Evolutionary conservation across 306 rosid genomes (phyloP), one percentile per base, ranked within the genome.

Genomic region (Fragaria iinumae): DNA sequence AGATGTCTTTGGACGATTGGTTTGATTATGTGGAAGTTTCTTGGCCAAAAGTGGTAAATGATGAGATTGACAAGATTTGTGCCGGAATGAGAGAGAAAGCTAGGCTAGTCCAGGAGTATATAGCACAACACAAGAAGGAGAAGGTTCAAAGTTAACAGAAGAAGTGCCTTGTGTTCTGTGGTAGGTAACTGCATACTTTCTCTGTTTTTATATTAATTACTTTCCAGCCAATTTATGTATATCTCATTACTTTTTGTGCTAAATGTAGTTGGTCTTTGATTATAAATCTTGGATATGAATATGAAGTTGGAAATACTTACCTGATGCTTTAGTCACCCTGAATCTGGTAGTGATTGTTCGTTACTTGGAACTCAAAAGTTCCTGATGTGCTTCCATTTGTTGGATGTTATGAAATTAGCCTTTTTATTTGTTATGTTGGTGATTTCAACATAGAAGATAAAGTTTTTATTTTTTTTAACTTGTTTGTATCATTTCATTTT

Each of bases 81-180:
- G 23, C 4, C 0, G 47, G 23, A 17, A 36, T 65, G 47, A 65
- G 45, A 36, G 23, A 32, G 47, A 65, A 34, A 36, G 69, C 69
- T 14, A 65, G 39, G 69, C 69, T 17, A 65, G 69, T 65, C 47
- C 69, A 65, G 47, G 69, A 65, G 69, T 36, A 34, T 36, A 65
- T 65, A 65, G 45, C 23, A 17, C 45, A 65, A 17, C 21, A 36
- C 45, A 34, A 36, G 47, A 65, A 36, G 23, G 69, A 36, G 13
- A 65, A 34, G 45, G 23, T 2, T 65, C 69, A 65, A 16, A 20
- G 69, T 7, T 34, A 65, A 5, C 20, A 20, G 6, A 65, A 36
- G 69, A 5, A 65, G 25, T 20, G 10, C 45, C 47, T 34, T 36
- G 6, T 36, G 69, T 8, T 65, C 8, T 34, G 13, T 17, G 13